Conservation (phyloP, 768 basidiomycete species). For the Lentinula boryana region DNA sequence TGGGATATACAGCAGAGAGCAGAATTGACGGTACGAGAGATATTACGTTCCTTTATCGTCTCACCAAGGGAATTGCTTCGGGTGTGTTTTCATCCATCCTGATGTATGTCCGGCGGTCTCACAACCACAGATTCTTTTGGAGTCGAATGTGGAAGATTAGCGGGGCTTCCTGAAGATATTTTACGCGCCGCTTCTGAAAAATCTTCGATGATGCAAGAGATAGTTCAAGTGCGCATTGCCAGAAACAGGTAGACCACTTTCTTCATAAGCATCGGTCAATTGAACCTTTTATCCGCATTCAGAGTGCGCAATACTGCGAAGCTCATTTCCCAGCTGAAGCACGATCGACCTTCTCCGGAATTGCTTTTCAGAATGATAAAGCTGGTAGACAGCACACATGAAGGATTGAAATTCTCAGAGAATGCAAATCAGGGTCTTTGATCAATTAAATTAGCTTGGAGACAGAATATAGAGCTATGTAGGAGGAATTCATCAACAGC, state of each 20-base stretch:
- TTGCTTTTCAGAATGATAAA: not conserved
- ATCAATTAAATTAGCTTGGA: too few species aligned
- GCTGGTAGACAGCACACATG: not conserved
- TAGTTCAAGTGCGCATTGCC: constrained; percentile 31
- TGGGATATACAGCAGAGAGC: constrained; percentile 71
- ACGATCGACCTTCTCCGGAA: not conserved
- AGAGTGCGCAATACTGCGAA: not conserved
- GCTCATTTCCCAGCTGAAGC: not conserved
- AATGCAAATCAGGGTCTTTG: too few species aligned
- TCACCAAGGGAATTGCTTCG: constrained; percentile 65
- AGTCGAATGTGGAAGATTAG: constrained; percentile 87
- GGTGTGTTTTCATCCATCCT: constrained; percentile 22
- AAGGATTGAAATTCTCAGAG: not conserved
- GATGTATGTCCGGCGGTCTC: not conserved
- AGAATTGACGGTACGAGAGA: constrained; percentile 69
- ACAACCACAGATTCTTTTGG: constrained; percentile 67
- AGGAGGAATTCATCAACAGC: too few species aligned
- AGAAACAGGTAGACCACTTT: constrained; percentile 37
- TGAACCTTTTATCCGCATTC: not conserved
- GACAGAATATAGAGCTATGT: too few species aligned
- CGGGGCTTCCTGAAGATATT: constrained; percentile 70
- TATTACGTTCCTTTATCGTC: constrained; percentile 82
- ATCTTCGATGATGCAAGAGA: constrained; percentile 48
- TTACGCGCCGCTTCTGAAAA: constrained; percentile 52
- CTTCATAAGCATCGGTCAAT: not conserved